Evolutionary conservation across 2,329 filamentous ascomycete genomes (phyloP).

Genomic region (Pezicula rhizophila): DNA sequence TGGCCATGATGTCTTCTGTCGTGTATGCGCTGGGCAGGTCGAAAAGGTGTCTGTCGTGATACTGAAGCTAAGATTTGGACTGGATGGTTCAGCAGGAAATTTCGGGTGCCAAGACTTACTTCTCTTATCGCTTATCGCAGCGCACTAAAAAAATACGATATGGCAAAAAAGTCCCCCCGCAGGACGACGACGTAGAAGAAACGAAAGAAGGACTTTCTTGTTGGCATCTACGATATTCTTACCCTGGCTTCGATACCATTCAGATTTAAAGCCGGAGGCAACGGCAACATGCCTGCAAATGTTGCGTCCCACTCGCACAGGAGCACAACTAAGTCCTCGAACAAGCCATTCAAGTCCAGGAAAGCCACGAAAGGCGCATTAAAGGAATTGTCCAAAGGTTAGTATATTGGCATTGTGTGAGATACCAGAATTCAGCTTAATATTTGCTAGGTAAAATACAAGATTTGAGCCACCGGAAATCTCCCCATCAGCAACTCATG

Average conservation of each 20-base stretch:
- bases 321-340: constrained; percentile 79
- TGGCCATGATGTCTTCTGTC: constrained; percentile 7
- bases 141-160: constrained; percentile 5
- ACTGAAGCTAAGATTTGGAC: too few species aligned
- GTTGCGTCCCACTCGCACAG: constrained; percentile 76
- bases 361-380: constrained; percentile 84
- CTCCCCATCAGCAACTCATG: constrained; percentile 93
- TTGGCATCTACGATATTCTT: constrained; percentile 13
- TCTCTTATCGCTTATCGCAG: constrained; percentile 11
- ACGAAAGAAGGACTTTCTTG: too few species aligned
- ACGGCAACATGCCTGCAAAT: constrained; percentile 68
- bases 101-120: constrained; percentile 17
- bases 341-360: constrained; percentile 90
- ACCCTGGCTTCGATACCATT: constrained; percentile 70
- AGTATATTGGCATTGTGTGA: constrained; percentile 2
- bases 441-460: constrained; percentile 63
- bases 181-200: neutral
- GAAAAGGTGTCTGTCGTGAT: neutral
- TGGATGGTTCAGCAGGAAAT: neutral
- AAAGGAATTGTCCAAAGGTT: constrained; percentile 81
- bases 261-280: constrained; percentile 77
- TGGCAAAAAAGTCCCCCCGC: constrained; percentile 1
- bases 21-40: neutral
- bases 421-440: constrained; percentile 6
- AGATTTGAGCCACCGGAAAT: constrained; percentile 70